A percentile compares a stretch with the other conserved stretches of the same genome.
phyloP scores from a whole-genome alignment of 345 rosid genomes.

The Citrus sp. region DNA sequence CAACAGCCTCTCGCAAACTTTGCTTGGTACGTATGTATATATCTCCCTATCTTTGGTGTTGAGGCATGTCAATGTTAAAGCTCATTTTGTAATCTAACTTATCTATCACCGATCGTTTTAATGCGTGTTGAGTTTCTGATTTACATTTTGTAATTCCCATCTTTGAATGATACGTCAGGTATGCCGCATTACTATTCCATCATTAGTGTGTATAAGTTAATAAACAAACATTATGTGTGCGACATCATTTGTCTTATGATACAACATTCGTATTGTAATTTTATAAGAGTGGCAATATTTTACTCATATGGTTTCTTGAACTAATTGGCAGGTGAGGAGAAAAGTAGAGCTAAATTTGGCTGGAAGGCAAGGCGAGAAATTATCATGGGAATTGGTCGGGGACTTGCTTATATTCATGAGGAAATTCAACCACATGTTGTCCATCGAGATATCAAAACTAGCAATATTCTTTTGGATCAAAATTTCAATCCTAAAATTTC shows the following conservation, averaged over 20 bases:
- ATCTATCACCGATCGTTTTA: too few species aligned
- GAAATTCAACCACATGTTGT: constrained; percentile 36
- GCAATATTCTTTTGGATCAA: constrained; percentile 41
- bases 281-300: too few species aligned
- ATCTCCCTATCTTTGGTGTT: too few species aligned
- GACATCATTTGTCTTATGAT: too few species aligned
- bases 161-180: too few species aligned
- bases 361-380: constrained; percentile 35
- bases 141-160: too few species aligned
- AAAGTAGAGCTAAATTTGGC: constrained; percentile 19
- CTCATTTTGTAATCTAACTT: too few species aligned
- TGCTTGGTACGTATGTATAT: constrained; percentile 15
- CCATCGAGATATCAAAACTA: constrained; percentile 44
- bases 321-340: constrained; percentile 15
- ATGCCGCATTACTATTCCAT: too few species aligned
- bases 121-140: too few species aligned
- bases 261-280: too few species aligned
- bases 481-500: constrained; percentile 37
- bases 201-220: too few species aligned
- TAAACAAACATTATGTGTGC: too few species aligned
- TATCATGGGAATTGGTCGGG: constrained; percentile 29
- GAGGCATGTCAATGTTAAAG: not conserved
- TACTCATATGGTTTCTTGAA: not conserved
- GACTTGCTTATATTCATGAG: constrained; percentile 40
- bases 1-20: constrained; percentile 26